Conservation (phyloP, 352 stramenopile species). For the Globisporangium solare region DNA sequence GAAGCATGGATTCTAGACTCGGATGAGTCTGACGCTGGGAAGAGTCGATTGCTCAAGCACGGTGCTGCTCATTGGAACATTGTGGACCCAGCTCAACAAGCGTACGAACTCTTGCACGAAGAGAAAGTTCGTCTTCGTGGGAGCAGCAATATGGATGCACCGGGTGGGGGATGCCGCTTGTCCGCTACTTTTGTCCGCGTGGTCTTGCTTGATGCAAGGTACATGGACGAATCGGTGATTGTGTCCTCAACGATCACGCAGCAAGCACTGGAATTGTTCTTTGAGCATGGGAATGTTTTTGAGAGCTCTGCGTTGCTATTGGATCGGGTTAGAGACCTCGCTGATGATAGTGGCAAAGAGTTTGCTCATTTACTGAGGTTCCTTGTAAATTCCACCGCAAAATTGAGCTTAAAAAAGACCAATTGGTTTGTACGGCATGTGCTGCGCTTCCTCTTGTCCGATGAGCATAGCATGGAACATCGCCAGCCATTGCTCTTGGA, state of each 20-base stretch:
- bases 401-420: slow-evolving; percentile 58
- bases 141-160: not conserved
- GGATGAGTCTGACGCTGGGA: slow-evolving; percentile 1
- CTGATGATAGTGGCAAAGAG: slow-evolving; percentile 18
- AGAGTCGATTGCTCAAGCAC: not conserved
- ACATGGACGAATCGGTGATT: slow-evolving; percentile 23
- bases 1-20: slow-evolving; percentile 10
- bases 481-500: slow-evolving; percentile 22
- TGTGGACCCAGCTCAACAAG: slow-evolving; percentile 36
- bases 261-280: slow-evolving; percentile 50
- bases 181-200: slow-evolving; percentile 40
- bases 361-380: slow-evolving; percentile 32
- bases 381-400: slow-evolving; percentile 35
- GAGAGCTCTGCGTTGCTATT: slow-evolving; percentile 39
- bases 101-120: slow-evolving; percentile 47
- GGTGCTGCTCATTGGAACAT: slow-evolving; percentile 32
- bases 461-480: slow-evolving; percentile 22
- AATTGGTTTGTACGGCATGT: slow-evolving; percentile 77
- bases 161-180: slow-evolving; percentile 23
- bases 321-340: slow-evolving; percentile 19
- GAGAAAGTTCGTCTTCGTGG: slow-evolving; percentile 26
- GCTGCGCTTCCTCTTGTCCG: slow-evolving; percentile 43
- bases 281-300: slow-evolving; percentile 30
- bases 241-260: slow-evolving; percentile 30
- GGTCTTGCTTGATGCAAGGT: slow-evolving; percentile 24